Percentiles rank a stretch among this genome's conserved stretches.
Evolutionary conservation across 2,329 filamentous ascomycete species (phyloP).

Genomic region (Diaporthe citriasiana): DNA sequence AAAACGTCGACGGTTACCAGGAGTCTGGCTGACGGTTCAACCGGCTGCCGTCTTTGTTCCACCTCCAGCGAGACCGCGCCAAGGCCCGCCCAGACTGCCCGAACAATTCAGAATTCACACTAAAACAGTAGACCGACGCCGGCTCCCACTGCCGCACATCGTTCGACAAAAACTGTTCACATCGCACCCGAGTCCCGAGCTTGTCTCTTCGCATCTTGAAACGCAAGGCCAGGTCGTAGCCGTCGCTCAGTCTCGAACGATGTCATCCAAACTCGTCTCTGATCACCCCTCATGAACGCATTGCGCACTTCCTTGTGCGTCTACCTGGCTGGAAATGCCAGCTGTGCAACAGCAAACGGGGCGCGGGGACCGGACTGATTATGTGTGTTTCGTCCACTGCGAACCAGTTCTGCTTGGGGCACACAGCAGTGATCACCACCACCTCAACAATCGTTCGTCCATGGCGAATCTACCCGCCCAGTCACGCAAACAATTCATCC

Average conservation of each 20-base stretch:
- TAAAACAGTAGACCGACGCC: conserved; percentile 1
- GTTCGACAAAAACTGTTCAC: background rate
- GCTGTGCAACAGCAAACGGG: background rate
- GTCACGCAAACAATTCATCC: background rate
- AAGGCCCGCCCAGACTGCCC: conserved; percentile 13
- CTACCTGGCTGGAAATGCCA: background rate
- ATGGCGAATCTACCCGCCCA: background rate
- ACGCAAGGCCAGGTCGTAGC: background rate
- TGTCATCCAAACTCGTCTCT: background rate
- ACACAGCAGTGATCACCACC: background rate
- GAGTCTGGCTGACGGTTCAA: background rate
- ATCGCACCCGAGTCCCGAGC: background rate
- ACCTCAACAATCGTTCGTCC: background rate
- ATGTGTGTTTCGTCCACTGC: background rate
- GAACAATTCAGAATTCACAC: conserved; percentile 9
- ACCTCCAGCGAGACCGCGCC: background rate
- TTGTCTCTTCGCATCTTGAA: background rate
- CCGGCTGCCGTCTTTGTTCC: background rate
- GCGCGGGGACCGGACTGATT: too few species aligned
- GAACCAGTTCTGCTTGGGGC: background rate
- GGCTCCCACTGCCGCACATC: background rate
- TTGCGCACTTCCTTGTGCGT: background rate
- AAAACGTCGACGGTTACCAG: too few species aligned
- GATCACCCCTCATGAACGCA: background rate
- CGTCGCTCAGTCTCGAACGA: background rate